phyloP scores from a whole-genome alignment of 345 rosid species.

The Melaleuca alternifolia region DNA sequence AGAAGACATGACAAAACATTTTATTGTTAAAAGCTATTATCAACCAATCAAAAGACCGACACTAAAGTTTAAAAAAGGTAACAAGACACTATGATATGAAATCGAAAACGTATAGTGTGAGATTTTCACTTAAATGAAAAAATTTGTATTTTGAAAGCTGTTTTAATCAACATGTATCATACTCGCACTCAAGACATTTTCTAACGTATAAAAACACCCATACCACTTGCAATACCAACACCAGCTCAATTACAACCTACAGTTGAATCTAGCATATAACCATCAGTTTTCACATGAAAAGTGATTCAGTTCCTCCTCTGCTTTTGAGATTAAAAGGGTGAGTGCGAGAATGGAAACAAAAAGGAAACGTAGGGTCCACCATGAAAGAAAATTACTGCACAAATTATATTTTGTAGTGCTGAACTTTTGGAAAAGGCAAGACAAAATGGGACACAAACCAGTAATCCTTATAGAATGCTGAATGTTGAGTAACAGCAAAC shows the following conservation, averaged over 20 bases:
- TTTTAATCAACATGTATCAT: background rate
- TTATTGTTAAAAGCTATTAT: no score
- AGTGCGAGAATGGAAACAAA: background rate
- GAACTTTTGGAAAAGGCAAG: background rate
- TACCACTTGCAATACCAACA: background rate
- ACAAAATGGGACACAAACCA: constrained; percentile 29
- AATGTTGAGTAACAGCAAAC: constrained; percentile 85
- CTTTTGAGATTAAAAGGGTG: background rate
- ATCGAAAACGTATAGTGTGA: background rate
- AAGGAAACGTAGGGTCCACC: background rate
- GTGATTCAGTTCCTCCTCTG: background rate
- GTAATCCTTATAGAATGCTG: constrained; percentile 87
- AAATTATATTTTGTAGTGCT: background rate
- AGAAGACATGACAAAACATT: no score
- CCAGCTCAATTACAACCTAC: background rate
- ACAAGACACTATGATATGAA: background rate
- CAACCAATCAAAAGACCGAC: no score
- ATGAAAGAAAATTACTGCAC: background rate
- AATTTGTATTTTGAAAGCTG: background rate
- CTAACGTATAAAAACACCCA: background rate
- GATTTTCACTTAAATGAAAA: background rate
- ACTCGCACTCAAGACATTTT: background rate
- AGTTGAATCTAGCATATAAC: background rate
- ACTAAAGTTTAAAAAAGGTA: background rate
- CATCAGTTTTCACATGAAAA: no score